Evolutionary conservation across 2,329 filamentous ascomycete genomes (phyloP).

Genomic region (Corynespora cassiicola): DNA sequence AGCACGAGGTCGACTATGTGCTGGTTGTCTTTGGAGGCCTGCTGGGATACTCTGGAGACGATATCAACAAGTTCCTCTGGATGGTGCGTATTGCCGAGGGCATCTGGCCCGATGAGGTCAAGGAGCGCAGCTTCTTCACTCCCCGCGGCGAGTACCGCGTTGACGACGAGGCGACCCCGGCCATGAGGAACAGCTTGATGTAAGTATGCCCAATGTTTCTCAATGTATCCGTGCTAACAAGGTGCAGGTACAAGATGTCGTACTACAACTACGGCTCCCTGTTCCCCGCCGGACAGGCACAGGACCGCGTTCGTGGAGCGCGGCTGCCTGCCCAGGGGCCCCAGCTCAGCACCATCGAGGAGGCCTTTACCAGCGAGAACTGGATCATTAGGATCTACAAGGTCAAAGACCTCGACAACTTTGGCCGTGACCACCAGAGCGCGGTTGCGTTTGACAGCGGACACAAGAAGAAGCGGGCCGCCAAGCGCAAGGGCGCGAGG

Average conservation of each 20-base stretch:
- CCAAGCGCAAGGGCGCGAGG: slow-evolving; percentile 75
- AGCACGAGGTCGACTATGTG: slow-evolving; percentile 99
- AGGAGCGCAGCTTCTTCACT: slow-evolving; percentile 96
- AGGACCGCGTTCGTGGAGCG: slow-evolving; percentile 85
- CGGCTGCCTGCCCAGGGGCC: slow-evolving; percentile 85
- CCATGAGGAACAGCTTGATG: slow-evolving; percentile 99
- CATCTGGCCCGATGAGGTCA: slow-evolving; percentile 99
- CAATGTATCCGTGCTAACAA: slow-evolving; percentile 28
- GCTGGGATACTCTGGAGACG: slow-evolving; percentile 95
- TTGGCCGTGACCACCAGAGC: slow-evolving; percentile 83
- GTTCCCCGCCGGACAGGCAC: slow-evolving; percentile 89
- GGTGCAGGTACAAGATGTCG: slow-evolving; percentile 96
- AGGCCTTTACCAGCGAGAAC: slow-evolving; percentile 99
- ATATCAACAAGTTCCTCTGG: slow-evolving; percentile 99
- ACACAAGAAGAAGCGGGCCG: slow-evolving; percentile 81
- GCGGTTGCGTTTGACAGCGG: slow-evolving; percentile 76
- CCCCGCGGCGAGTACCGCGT: slow-evolving; percentile 91
- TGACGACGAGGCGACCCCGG: slow-evolving; percentile 89
- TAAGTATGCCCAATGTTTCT: slow-evolving; percentile 57
- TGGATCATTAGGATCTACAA: slow-evolving; percentile 99
- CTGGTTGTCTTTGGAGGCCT: slow-evolving; percentile 95
- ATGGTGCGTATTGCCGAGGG: slow-evolving; percentile 99
- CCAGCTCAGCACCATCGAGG: slow-evolving; percentile 86
- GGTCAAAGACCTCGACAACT: slow-evolving; percentile 97
- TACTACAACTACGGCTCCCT: slow-evolving; percentile 97